Conservation (phyloP, 192 early-diverging fungal genomes). For the Dimargaris verticillata region DNA sequence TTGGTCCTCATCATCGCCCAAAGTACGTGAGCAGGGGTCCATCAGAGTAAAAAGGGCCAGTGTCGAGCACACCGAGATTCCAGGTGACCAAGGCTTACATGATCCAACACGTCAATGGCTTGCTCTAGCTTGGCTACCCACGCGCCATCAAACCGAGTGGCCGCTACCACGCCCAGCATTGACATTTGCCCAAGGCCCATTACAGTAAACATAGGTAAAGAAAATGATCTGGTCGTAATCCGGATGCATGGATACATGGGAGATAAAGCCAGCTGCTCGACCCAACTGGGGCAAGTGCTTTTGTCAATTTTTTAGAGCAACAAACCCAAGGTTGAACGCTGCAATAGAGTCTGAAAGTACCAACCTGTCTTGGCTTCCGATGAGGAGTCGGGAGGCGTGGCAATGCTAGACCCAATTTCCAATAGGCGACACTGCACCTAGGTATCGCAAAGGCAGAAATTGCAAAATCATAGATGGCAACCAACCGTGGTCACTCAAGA, state of each 20-base stretch:
- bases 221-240: too few species aligned
- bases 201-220: too few species aligned
- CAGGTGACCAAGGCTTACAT: background rate
- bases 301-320: too few species aligned
- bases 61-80: background rate
- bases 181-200: too few species aligned
- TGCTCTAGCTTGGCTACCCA: conserved; percentile 4
- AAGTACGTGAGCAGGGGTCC: background rate
- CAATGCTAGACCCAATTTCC: conserved; percentile 11
- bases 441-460: background rate
- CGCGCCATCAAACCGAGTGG: conserved; percentile 8
- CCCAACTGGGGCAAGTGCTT: too few species aligned
- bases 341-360: too few species aligned
- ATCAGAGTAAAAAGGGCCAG: background rate
- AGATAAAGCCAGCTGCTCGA: too few species aligned
- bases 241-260: too few species aligned
- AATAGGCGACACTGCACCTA: conserved; percentile 10
- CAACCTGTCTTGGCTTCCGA: conserved; percentile 1
- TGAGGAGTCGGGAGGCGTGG: conserved; percentile 7
- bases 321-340: too few species aligned
- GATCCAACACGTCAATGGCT: conserved; percentile 7
- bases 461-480: background rate
- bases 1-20: background rate
- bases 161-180: too few species aligned
- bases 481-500: background rate